Percentiles rank a stretch among this genome's conserved stretches.
phyloP scores from a whole-genome alignment of 2,329 filamentous ascomycete species.

The Alternaria sp. region DNA sequence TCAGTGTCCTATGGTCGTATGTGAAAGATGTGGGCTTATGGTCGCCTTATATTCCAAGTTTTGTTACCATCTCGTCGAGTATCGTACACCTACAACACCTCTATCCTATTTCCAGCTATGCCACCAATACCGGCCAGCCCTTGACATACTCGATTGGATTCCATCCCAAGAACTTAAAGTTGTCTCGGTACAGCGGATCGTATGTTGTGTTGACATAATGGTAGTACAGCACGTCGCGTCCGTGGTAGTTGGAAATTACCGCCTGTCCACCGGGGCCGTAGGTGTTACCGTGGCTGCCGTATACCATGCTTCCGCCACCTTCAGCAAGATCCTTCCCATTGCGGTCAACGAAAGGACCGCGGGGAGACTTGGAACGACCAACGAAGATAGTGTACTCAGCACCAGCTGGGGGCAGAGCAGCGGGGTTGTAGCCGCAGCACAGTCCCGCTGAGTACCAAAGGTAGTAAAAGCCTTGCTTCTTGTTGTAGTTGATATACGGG shows the following conservation, averaged over 20 bases:
- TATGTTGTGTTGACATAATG: conserved; percentile 20
- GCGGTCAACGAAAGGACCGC: conserved; percentile 57
- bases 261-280: conserved; percentile 35
- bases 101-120: neutral
- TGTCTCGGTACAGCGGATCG: conserved; percentile 3
- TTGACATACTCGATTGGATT: conserved; percentile 1
- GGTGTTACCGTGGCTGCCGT: conserved; percentile 60
- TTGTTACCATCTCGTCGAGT: neutral
- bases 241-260: conserved; percentile 18
- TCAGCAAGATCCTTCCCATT: conserved; percentile 52
- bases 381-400: conserved; percentile 70
- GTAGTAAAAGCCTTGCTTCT: conserved; percentile 48
- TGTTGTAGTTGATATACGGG: conserved; percentile 29
- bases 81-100: neutral
- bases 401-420: conserved; percentile 46
- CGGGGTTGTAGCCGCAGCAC: conserved; percentile 1
- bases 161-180: conserved; percentile 1
- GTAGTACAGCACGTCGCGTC: conserved; percentile 27
- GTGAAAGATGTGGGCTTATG: neutral
- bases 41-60: neutral
- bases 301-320: conserved; percentile 66
- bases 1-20: neutral
- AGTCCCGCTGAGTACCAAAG: conserved; percentile 1
- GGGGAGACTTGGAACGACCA: conserved; percentile 62
- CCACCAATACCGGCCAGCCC: neutral